A percentile compares a stretch with the other conserved stretches of the same genome.
Conservation (phyloP, 164 flowering plant genomes). For the Santalum album region DNA sequence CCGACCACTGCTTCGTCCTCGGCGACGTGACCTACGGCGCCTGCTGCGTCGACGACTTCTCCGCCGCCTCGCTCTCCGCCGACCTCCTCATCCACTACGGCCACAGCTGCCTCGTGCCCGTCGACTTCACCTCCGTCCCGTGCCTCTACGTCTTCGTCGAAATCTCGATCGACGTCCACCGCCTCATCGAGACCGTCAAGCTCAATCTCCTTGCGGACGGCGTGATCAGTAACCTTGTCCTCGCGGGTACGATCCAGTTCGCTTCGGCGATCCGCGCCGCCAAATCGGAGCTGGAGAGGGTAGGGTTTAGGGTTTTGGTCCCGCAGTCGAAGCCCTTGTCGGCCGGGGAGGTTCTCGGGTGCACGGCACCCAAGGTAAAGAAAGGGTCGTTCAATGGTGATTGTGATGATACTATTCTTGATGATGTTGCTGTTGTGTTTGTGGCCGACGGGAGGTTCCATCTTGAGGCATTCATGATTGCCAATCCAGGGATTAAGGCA, state of each 20-base stretch:
- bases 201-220: constrained; percentile 21
- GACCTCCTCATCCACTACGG: constrained; percentile 89
- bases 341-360: constrained; percentile 87
- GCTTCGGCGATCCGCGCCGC: constrained; percentile 66
- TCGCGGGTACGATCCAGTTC: constrained; percentile 94
- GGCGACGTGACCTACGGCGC: constrained; percentile 98
- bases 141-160: constrained; percentile 89
- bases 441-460: constrained; percentile 97
- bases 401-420: background rate
- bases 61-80: constrained; percentile 73
- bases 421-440: constrained; percentile 39
- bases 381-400: background rate
- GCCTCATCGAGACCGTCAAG: constrained; percentile 37
- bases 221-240: constrained; percentile 24
- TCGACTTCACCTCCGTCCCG: constrained; percentile 60
- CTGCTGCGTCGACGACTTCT: constrained; percentile 86
- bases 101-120: constrained; percentile 84
- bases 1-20: constrained; percentile 62
- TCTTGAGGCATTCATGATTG: constrained; percentile 95
- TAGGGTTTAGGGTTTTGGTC: constrained; percentile 54
- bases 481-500: constrained; percentile 66
- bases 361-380: constrained; percentile 69
- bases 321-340: constrained; percentile 90
- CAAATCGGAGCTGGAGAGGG: constrained; percentile 50
- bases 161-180: constrained; percentile 54